Base-by-base conservation (phyloP, 2,329 filamentous ascomycete genomes). In the Neopestalotiopsis sp. region DNA sequence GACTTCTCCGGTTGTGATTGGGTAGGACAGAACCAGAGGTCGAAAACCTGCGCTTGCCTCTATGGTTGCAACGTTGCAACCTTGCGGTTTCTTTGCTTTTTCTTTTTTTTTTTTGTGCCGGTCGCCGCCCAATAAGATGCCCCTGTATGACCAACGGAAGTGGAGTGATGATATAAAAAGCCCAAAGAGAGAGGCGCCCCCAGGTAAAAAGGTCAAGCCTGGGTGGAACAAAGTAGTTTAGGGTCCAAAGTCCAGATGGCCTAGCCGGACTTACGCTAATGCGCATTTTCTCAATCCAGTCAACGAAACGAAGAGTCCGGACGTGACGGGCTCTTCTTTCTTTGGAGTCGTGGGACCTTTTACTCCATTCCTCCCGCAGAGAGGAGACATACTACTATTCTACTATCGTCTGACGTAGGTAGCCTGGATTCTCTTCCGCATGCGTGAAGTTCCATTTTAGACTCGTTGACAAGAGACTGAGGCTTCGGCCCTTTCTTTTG, bases 81-180 rank as follows among this genome's bases (percentile, higher is more conserved):
- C 63, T 57, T 24, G n/a, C n/a, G 45, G 45, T 20, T 20, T 28
- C 24, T 53, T 53, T 17, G 17, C 20, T 53, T 20, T 53, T 53
- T n/a, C 17, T 24, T 40, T 42, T 57, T 65, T 7, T 30, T 5
- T 10, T 30, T n/a, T 20, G 45, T 14, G 24, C 53, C 14, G 40
- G 24, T 62, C 49, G 49, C 63, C 30, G 20, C 49, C 45, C 63
- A 66, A 66, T 66, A 20, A 66, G 42, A 42, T 32, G 28, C 24
- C 49, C 14, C n/a, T 12, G 28, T 57, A 13, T 45, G 28, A 7
- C 42, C n/a, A 40, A 57, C n/a, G 28, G 30, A 66, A 57, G 49
- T 66, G 63, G 63, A 66, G 63, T 57, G 49, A 40, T 66, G 63
- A 40, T 66, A 66, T 56, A 66, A 66, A 66, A 66, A 66, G 61